Evolutionary conservation across 345 rosid genomes (phyloP).

Genomic region (Ceriops zippeliana): DNA sequence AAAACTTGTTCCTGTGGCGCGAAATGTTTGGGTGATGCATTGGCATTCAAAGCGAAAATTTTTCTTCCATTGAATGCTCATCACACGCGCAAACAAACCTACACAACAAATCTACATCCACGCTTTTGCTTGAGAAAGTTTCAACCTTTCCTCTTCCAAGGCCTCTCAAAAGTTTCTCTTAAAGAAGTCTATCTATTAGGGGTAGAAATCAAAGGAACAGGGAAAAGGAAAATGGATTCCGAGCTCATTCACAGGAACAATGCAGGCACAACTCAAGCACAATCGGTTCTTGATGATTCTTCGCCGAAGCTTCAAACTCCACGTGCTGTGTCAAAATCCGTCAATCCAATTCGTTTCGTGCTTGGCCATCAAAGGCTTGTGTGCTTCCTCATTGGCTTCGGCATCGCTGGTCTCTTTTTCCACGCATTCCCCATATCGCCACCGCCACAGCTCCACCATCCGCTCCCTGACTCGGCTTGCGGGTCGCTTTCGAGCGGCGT

Average conservation of each 20-base stretch:
- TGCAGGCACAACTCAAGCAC: neutral
- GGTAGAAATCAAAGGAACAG: neutral
- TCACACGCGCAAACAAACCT: neutral
- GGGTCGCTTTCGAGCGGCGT: conserved; percentile 14
- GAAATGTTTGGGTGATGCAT: neutral
- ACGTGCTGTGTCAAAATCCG: neutral
- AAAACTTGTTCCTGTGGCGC: neutral
- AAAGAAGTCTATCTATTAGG: neutral
- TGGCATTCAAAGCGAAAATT: neutral
- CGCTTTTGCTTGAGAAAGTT: neutral
- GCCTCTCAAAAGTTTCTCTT: neutral
- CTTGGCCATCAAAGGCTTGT: conserved; percentile 50
- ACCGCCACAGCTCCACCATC: neutral
- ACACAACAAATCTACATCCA: neutral
- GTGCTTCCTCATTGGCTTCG: conserved; percentile 56
- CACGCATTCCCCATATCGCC: conserved; percentile 36
- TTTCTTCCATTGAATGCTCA: neutral
- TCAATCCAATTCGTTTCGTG: conserved; percentile 39
- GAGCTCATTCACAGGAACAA: conserved; percentile 27
- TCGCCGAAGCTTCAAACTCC: neutral
- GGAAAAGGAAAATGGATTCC: conserved; percentile 17
- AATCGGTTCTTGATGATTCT: neutral
- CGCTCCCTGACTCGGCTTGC: conserved; percentile 19
- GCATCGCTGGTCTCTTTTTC: conserved; percentile 59
- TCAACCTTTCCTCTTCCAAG: neutral